phyloP scores from a whole-genome alignment of 371 early-diverging fungal genomes.

The Zancudomyces culisetae region DNA sequence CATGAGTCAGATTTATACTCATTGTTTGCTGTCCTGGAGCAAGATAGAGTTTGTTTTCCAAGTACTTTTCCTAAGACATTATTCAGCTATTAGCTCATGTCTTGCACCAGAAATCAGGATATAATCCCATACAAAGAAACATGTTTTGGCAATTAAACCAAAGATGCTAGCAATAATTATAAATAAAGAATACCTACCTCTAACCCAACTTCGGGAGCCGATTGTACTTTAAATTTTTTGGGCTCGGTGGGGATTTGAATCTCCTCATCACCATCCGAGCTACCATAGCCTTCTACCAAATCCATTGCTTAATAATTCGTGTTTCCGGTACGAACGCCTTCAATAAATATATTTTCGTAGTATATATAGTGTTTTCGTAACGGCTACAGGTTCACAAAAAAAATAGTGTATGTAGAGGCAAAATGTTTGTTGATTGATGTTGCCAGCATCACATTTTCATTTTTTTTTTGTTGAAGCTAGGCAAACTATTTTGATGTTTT shows the following conservation, averaged over 20 bases:
- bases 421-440: no score
- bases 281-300: background rate
- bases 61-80: constrained; percentile 27
- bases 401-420: no score
- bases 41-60: constrained; percentile 27
- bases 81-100: no score
- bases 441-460: no score
- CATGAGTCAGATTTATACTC: constrained; percentile 56
- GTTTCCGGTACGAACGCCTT: no score
- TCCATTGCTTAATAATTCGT: constrained; percentile 1
- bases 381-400: no score
- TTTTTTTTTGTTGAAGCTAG: no score
- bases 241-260: background rate
- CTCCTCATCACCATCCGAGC: constrained; percentile 2
- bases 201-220: constrained; percentile 54
- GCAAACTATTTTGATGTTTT: no score
- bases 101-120: background rate
- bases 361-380: no score
- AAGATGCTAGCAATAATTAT: no score
- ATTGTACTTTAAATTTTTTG: constrained; percentile 25
- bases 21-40: constrained; percentile 46
- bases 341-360: no score
- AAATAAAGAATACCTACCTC: constrained; percentile 32
- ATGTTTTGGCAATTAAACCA: background rate
- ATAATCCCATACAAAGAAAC: background rate